These are phyloP conservation scores for Aspergillus ellipticus DNA, from an alignment of 495 filamentous ascomycete genomes.

Conservation along the genomic window DNA sequence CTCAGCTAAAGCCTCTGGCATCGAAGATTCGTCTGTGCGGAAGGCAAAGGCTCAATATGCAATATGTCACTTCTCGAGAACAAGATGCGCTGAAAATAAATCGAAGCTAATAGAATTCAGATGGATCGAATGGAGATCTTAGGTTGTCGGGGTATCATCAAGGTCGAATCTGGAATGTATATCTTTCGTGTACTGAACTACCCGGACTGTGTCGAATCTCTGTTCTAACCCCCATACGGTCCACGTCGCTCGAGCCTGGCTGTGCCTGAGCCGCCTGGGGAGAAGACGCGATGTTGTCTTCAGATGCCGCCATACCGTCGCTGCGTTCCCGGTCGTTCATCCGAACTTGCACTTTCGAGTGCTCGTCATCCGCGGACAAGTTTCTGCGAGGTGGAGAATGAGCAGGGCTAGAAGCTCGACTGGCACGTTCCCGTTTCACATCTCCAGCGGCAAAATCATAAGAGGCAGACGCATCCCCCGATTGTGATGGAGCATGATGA, in stretches of 20 bases:
- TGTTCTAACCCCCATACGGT: background rate
- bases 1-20: background rate
- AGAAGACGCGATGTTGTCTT: background rate
- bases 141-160: background rate
- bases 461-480: constrained; percentile 5
- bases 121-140: background rate
- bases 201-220: constrained; percentile 4
- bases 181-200: background rate
- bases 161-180: background rate
- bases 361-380: background rate
- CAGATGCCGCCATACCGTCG: background rate
- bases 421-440: constrained; percentile 1
- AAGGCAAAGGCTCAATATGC: background rate
- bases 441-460: constrained; percentile 2
- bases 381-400: background rate
- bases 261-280: constrained; percentile 3
- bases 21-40: background rate
- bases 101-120: background rate
- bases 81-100: background rate
- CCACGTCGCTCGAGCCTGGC: constrained; percentile 1
- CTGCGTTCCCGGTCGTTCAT: constrained; percentile 6
- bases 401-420: background rate
- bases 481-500: background rate
- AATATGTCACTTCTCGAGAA: background rate
- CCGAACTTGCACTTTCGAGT: background rate